Evolutionary conservation across 768 basidiomycete species (phyloP).

Genomic region (Termitomyces bulborhizus): DNA sequence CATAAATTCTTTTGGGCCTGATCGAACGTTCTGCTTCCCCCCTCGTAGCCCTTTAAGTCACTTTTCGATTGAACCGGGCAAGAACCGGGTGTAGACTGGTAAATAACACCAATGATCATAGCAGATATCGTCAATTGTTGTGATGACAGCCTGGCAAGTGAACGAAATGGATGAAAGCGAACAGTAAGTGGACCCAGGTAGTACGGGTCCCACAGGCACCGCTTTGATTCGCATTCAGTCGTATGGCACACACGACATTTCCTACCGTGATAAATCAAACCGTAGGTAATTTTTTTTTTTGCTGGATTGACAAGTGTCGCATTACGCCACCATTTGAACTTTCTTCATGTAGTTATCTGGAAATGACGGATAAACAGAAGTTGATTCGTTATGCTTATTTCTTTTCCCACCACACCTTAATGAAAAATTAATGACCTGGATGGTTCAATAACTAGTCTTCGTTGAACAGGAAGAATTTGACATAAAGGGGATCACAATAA

Average conservation of each 20-base stretch:
- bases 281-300: neutral
- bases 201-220: neutral
- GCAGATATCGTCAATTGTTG: neutral
- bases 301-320: neutral
- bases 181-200: neutral
- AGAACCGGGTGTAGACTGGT: too few relatives aligned
- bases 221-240: neutral
- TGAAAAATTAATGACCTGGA: neutral
- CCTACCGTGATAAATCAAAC: neutral
- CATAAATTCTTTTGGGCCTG: too few relatives aligned
- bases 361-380: too few relatives aligned
- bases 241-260: neutral
- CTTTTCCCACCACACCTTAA: too few relatives aligned
- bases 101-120: neutral
- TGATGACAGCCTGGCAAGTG: neutral
- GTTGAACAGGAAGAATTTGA: neutral
- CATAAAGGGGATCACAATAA: neutral
- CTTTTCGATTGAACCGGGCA: too few relatives aligned
- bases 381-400: neutral
- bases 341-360: neutral
- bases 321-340: neutral
- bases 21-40: too few relatives aligned
- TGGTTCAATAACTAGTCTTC: too few relatives aligned
- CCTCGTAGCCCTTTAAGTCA: too few relatives aligned
- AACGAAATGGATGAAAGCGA: neutral